These are phyloP conservation scores for Solanum tarapatanum DNA, from an alignment of 257 asterid genomes.

Conservation along the genomic window DNA sequence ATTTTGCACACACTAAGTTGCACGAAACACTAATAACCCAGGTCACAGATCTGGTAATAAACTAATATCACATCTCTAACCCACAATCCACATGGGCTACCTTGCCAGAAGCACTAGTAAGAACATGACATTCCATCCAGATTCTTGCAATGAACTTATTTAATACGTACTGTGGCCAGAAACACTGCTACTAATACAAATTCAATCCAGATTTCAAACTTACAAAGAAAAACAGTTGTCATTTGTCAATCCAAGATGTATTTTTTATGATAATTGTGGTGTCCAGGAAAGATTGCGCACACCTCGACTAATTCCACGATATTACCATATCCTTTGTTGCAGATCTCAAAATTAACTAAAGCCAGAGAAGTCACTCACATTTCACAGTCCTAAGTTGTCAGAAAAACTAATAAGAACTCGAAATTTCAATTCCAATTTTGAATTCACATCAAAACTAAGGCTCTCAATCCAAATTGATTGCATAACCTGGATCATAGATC, in stretches of 20 bases:
- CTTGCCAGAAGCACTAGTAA: not conserved
- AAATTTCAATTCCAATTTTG: not conserved
- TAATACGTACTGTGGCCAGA: not conserved
- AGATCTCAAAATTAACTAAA: not conserved
- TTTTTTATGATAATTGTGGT: not conserved
- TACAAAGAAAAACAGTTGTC: not conserved
- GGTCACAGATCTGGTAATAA: not conserved
- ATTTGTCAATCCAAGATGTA: not conserved
- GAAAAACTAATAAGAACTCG: not conserved
- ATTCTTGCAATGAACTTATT: not conserved
- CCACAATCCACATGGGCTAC: not conserved
- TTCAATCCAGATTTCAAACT: not conserved
- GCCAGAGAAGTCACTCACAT: not conserved
- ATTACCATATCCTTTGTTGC: not conserved
- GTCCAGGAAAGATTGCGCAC: not conserved
- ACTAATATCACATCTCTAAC: not conserved
- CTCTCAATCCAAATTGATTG: not conserved
- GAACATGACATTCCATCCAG: not conserved
- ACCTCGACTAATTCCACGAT: not conserved
- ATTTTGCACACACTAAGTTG: not conserved
- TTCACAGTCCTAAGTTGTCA: not conserved
- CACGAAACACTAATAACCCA: not conserved
- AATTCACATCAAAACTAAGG: not conserved
- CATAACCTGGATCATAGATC: not conserved
- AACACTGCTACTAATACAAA: not conserved